phyloP scores from a whole-genome alignment of 2,329 filamentous ascomycete genomes.

The Aspergillus pseudoglaucus region DNA sequence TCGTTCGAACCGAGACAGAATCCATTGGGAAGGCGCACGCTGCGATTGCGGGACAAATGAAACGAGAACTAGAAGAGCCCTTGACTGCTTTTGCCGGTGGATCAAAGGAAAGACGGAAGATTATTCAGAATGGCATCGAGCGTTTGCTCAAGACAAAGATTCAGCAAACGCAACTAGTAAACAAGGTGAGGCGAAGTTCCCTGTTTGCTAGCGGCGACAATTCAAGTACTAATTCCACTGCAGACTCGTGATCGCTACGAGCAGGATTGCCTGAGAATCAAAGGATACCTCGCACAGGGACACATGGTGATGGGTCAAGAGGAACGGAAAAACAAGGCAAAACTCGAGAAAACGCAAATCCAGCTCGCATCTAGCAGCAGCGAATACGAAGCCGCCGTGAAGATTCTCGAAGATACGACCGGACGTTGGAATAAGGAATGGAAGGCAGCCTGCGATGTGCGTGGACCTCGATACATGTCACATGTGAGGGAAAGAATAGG shows the following conservation, averaged over 20 bases:
- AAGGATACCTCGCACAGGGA: slow-evolving; percentile 94
- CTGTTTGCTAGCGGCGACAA: background rate
- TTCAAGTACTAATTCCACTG: slow-evolving; percentile 6
- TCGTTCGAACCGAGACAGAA: slow-evolving; percentile 81
- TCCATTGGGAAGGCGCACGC: slow-evolving; percentile 91
- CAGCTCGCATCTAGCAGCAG: slow-evolving; percentile 84
- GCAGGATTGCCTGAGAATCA: slow-evolving; percentile 96
- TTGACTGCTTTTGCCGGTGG: slow-evolving; percentile 84
- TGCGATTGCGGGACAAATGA: slow-evolving; percentile 88
- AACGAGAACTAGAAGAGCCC: slow-evolving; percentile 89
- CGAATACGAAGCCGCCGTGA: slow-evolving; percentile 90
- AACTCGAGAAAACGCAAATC: slow-evolving; percentile 97
- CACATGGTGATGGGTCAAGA: slow-evolving; percentile 99
- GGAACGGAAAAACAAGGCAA: slow-evolving; percentile 97
- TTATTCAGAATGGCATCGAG: slow-evolving; percentile 88
- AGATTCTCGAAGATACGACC: slow-evolving; percentile 89
- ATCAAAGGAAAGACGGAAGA: slow-evolving; percentile 95
- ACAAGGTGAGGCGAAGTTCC: slow-evolving; percentile 60
- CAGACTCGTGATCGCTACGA: slow-evolving; percentile 89
- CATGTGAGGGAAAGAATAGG: background rate
- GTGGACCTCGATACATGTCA: slow-evolving; percentile 13
- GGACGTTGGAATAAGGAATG: slow-evolving; percentile 95
- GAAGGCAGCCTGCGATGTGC: slow-evolving; percentile 82
- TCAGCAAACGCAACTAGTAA: slow-evolving; percentile 82
- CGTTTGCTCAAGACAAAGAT: slow-evolving; percentile 89